Evolutionary conservation across 1,284 basidiomycete genomes (phyloP).

Genomic region (Volvariella surrecta): DNA sequence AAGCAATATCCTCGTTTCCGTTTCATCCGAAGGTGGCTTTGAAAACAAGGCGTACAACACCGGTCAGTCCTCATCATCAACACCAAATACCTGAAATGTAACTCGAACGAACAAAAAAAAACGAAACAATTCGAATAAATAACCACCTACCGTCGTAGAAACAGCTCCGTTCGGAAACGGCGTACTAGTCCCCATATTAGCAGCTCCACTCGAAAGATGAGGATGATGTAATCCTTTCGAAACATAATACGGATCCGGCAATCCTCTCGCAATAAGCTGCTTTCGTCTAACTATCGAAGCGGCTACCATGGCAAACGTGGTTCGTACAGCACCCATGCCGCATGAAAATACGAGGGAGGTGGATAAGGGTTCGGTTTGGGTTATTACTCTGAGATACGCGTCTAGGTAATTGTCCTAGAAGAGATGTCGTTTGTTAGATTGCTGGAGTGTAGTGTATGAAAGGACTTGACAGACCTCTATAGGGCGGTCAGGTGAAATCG

Average conservation of each 20-base stretch:
- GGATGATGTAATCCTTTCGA: neutral
- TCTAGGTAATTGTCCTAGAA: slow-evolving; percentile 89
- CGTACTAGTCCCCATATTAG: neutral
- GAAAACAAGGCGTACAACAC: too few relatives aligned
- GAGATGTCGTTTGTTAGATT: slow-evolving; percentile 4
- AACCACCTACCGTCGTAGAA: too few relatives aligned
- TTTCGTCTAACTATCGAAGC: slow-evolving; percentile 84
- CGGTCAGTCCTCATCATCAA: too few relatives aligned
- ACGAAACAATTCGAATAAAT: too few relatives aligned
- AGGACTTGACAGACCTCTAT: slow-evolving; percentile 45
- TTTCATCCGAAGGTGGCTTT: too few relatives aligned
- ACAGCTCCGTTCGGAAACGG: too few relatives aligned
- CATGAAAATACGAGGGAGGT: slow-evolving; percentile 94
- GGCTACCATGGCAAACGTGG: slow-evolving; percentile 96
- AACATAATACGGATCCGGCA: slow-evolving; percentile 66
- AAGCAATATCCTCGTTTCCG: slow-evolving; percentile 45
- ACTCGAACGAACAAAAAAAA: too few relatives aligned
- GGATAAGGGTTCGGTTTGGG: slow-evolving; percentile 70
- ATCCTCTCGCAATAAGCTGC: slow-evolving; percentile 73
- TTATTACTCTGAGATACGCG: slow-evolving; percentile 82
- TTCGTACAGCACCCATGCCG: slow-evolving; percentile 94
- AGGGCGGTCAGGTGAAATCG: slow-evolving; percentile 84
- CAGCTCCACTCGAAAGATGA: too few relatives aligned
- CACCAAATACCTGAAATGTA: too few relatives aligned
- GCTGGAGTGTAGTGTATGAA: neutral